These are phyloP conservation scores for Calonectria pseudoreteaudii DNA, from an alignment of 2,329 filamentous ascomycete species.

Conservation along the genomic window DNA sequence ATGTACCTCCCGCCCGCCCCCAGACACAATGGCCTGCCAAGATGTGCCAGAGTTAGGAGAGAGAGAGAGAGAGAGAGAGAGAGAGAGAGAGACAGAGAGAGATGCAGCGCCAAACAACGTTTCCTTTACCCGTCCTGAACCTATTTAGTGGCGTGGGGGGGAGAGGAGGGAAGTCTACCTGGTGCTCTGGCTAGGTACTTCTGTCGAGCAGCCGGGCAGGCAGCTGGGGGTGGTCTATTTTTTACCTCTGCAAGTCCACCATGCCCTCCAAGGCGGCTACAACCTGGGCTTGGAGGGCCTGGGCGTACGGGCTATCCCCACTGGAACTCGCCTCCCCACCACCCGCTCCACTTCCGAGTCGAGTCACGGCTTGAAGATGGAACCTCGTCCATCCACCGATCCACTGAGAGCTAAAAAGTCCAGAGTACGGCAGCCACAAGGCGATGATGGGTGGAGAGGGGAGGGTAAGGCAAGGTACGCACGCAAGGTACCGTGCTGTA, in stretches of 20 bases:
- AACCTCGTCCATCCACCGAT: slow-evolving; percentile 2
- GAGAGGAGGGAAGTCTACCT: not conserved
- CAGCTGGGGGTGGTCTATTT: not conserved
- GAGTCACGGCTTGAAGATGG: not conserved
- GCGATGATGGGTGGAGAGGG: slow-evolving; percentile 2
- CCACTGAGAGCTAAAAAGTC: slow-evolving; percentile 8
- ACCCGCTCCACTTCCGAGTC: not conserved
- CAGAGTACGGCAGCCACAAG: not conserved
- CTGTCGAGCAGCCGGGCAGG: not conserved
- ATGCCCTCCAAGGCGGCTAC: not conserved
- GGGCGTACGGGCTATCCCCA: not conserved
- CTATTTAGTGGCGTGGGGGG: slow-evolving; percentile 3
- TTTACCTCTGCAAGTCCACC: not conserved
- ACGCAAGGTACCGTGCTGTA: slow-evolving; percentile 1
- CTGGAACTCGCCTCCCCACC: not conserved
- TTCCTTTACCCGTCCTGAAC: not conserved
- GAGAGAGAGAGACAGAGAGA: too few species aligned
- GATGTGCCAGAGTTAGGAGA: not conserved
- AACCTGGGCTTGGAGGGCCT: not conserved
- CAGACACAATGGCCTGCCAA: not conserved
- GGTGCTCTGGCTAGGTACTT: not conserved
- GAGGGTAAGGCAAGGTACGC: not conserved
- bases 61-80: too few species aligned
- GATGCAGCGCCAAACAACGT: not conserved
- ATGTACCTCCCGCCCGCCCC: not conserved